Base-by-base conservation (phyloP, 495 filamentous ascomycete species). In the Aspergillus conjunctus region DNA sequence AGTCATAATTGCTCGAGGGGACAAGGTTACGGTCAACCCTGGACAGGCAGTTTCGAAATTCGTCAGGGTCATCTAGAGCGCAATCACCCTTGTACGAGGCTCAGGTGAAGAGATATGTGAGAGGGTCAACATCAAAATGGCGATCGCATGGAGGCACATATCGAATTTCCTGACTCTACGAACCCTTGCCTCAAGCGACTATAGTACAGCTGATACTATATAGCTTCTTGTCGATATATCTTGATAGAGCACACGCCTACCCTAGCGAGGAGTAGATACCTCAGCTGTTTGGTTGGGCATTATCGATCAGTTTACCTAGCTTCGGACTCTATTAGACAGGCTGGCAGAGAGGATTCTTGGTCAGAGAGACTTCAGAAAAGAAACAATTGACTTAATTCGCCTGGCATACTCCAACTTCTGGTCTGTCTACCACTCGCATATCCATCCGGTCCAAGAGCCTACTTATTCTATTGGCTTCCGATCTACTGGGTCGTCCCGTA, bases 151-250 rank as follows among this genome's bases (percentile, higher is more conserved):
- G 33, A 64, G 55, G 51, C 61, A 67, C 61, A 66, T 56, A 51
- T 62, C 67, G 56, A 26, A 61, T 54, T 60, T 60, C 53, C 66
- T 61, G 57, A 55, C 58, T 66, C 59, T 60, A 52, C 67, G 66
- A 67, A 66, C 56, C 66, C 51, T 72, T 68, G 56, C 70, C 71
- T 68, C 75, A 51, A 75, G 72, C 74, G 63, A 73, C 69, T 67
- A 79, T 79, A 82, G 79, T 80, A 79, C 77, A 80, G 71, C 80
- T 73, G 77, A 81, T 82, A 78, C 81, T 83, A 82, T 79, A 81
- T 85, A 86, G 83, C 83, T 81, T 84, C 77, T 78, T 84, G 77
- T 85, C 81, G 83, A 83, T 84, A 84, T 79, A 81, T 78, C 74
- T 84, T 85, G 77, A 84, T 85, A 86, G 81, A 82, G 74, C 83